phyloP scores from a whole-genome alignment of 345 rosid genomes.

The Pelargonium nanum region DNA sequence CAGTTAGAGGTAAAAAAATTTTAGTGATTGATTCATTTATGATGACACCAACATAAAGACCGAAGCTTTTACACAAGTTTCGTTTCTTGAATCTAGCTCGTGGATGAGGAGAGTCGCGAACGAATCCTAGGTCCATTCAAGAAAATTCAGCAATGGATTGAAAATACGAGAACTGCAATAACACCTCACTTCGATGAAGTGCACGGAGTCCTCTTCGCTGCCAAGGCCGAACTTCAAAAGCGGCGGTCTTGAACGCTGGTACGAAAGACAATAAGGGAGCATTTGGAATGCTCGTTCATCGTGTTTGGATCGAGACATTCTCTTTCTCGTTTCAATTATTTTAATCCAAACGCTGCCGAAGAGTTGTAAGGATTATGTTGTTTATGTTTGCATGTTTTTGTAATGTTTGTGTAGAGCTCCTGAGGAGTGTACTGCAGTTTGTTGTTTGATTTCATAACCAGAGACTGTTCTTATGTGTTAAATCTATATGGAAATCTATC shows the following conservation, averaged over 20 bases:
- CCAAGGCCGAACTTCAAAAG: constrained; percentile 26
- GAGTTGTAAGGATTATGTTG: constrained; percentile 4
- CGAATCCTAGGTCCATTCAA: constrained; percentile 39
- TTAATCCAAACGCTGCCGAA: too few species aligned
- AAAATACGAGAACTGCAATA: constrained; percentile 40
- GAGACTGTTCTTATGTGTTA: too few species aligned
- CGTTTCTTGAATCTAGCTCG: constrained; percentile 22
- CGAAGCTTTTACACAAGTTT: neutral
- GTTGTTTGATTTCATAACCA: too few species aligned
- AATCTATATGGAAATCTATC: too few species aligned
- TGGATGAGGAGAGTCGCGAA: constrained; percentile 41
- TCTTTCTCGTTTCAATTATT: too few species aligned
- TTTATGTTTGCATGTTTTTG: neutral
- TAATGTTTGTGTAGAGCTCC: too few species aligned
- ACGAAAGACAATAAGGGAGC: too few species aligned
- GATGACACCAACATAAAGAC: too few species aligned
- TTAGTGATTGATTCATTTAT: too few species aligned
- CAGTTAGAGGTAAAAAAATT: constrained; percentile 13
- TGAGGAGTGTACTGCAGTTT: too few species aligned
- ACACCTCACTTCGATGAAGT: constrained; percentile 58
- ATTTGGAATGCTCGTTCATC: too few species aligned
- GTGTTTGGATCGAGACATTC: too few species aligned
- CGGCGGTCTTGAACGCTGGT: constrained; percentile 3
- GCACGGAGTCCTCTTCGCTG: constrained; percentile 32
- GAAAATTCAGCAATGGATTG: constrained; percentile 60